Evolutionary conservation across 2,329 filamentous ascomycete genomes (phyloP).

Genomic region (Phialophora expanda): DNA sequence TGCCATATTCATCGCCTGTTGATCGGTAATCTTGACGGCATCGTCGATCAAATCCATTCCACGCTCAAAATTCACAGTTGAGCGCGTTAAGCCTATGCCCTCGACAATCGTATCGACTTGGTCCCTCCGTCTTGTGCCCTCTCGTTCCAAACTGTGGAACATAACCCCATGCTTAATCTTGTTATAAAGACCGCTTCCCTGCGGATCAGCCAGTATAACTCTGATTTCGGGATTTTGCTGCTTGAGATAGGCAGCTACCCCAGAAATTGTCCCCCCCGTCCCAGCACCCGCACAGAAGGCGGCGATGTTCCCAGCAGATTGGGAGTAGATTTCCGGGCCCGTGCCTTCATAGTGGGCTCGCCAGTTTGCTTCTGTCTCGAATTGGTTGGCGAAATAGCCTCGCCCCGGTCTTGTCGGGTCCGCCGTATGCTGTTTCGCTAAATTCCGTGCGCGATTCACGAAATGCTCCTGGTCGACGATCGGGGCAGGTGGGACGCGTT

Average conservation of each 20-base stretch:
- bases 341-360: conserved; percentile 80
- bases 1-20: conserved; percentile 92
- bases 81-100: conserved; percentile 90
- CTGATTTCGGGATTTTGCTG: conserved; percentile 67
- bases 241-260: conserved; percentile 83
- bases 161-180: conserved; percentile 92
- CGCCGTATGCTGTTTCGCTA: conserved; percentile 74
- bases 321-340: conserved; percentile 84
- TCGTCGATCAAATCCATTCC: conserved; percentile 87
- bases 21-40: conserved; percentile 84
- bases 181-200: conserved; percentile 92
- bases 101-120: conserved; percentile 97
- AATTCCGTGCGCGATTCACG: conserved; percentile 83
- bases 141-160: conserved; percentile 86
- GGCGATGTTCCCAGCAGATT: conserved; percentile 75
- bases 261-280: conserved; percentile 90
- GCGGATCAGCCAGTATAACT: conserved; percentile 88
- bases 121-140: conserved; percentile 84
- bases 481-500: conserved; percentile 85
- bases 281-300: conserved; percentile 86
- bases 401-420: conserved; percentile 64
- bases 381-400: conserved; percentile 95
- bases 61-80: conserved; percentile 91
- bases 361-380: conserved; percentile 90
- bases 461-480: conserved; percentile 95